Conservation (phyloP, 176 grass and related monocot species). For the Melocanna baccifera region DNA sequence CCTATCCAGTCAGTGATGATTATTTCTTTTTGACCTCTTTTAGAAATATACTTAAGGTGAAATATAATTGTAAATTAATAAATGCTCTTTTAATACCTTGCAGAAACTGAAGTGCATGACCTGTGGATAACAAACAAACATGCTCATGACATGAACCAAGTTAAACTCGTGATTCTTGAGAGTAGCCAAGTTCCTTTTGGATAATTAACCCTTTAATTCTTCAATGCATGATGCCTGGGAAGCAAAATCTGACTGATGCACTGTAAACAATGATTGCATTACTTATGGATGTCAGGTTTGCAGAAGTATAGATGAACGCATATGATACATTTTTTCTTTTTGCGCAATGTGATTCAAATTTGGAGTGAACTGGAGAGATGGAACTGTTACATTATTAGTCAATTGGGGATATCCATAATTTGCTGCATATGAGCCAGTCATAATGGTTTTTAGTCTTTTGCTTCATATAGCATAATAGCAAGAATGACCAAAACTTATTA, state of each 20-base stretch:
- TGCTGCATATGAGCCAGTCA: neutral
- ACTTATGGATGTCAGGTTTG: neutral
- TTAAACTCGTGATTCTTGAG: conserved; percentile 4
- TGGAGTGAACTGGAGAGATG: neutral
- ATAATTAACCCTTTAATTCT: neutral
- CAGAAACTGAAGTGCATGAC: neutral
- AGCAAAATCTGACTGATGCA: neutral
- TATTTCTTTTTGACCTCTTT: neutral
- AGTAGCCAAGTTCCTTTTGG: neutral
- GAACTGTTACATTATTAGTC: neutral
- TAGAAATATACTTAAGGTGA: neutral
- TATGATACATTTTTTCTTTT: conserved; percentile 1
- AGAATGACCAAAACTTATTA: neutral
- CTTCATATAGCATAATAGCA: neutral
- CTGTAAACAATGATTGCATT: neutral
- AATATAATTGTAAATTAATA: neutral
- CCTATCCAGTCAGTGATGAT: neutral
- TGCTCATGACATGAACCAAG: neutral
- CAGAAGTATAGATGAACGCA: neutral
- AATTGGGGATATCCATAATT: neutral
- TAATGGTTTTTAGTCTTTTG: neutral
- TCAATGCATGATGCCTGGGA: neutral
- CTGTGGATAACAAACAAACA: conserved; percentile 13
- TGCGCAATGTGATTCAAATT: neutral
- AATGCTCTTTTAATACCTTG: neutral